A percentile compares a stretch with the other conserved stretches of the same genome.
These are phyloP conservation scores for Vachellia pachyceras DNA, from an alignment of 306 rosid genomes.

Conservation along the genomic window DNA sequence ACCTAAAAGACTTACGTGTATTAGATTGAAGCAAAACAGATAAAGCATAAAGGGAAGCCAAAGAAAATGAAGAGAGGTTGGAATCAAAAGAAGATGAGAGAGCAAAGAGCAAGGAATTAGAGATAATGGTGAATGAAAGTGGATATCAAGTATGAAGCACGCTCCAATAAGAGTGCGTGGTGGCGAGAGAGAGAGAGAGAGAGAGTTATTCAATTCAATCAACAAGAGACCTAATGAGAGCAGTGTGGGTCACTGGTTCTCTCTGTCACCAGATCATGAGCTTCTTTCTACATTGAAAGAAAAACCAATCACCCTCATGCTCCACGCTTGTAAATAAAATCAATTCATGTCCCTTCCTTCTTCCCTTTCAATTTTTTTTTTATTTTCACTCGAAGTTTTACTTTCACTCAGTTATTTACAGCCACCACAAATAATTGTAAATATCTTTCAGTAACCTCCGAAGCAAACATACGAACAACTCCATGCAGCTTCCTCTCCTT, in stretches of 20 bases:
- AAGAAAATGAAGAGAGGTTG: not conserved
- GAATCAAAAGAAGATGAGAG: conserved; percentile 7
- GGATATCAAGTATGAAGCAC: conserved; percentile 26
- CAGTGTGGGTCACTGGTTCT: conserved; percentile 48
- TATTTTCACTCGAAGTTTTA: not conserved
- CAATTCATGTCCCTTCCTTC: not conserved
- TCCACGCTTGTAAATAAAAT: conserved; percentile 33
- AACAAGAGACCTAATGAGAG: conserved; percentile 47
- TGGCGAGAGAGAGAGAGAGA: not conserved
- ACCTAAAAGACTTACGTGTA: conserved; percentile 2
- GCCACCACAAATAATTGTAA: conserved; percentile 21
- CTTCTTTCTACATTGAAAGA: conserved; percentile 38
- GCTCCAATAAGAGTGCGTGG: conserved; percentile 37
- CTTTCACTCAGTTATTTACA: conserved; percentile 27
- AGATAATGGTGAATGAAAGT: not conserved
- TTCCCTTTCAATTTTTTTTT: not conserved
- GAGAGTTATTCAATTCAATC: conserved; percentile 31
- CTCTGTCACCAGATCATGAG: conserved; percentile 56
- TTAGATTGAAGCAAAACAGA: conserved; percentile 13
- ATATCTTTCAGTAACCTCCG: conserved; percentile 36
- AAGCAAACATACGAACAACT: conserved; percentile 14
- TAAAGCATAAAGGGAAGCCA: not conserved
- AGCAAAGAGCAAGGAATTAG: not conserved
- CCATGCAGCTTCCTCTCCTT: conserved; percentile 24
- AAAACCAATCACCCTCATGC: conserved; percentile 47